Evolutionary conservation across 768 basidiomycete species (phyloP).

Genomic region (Wakefieldia striispora): DNA sequence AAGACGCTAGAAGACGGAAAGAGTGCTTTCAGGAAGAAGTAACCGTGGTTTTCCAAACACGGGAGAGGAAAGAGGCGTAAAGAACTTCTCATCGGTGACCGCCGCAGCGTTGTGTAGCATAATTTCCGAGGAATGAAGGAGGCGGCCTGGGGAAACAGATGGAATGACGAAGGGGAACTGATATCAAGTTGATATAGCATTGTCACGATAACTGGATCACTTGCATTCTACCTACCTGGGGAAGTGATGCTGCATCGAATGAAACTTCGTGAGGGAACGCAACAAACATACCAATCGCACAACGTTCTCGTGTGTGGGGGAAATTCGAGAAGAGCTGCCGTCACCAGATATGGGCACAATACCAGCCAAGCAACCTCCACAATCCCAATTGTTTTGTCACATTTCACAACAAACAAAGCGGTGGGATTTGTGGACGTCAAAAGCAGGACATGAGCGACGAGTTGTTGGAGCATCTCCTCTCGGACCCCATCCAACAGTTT

Average conservation of each 20-base stretch:
- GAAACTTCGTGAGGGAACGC: conserved; percentile 20
- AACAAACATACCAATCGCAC: conserved; percentile 20
- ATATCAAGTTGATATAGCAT: conserved; percentile 5
- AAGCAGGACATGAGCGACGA: conserved; percentile 15
- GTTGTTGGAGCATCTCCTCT: conserved; percentile 2
- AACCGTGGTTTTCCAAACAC: background rate
- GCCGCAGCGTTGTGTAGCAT: conserved; percentile 9
- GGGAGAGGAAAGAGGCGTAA: conserved; percentile 5
- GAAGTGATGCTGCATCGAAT: conserved; percentile 20
- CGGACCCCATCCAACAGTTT: conserved; percentile 2
- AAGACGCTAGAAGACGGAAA: conserved; percentile 11
- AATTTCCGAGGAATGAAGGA: conserved; percentile 31
- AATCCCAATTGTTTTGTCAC: conserved; percentile 15
- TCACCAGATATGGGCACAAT: conserved; percentile 23
- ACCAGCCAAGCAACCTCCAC: conserved; percentile 16
- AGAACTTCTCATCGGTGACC: conserved; percentile 13
- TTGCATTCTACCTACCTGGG: conserved; percentile 8
- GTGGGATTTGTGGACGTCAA: conserved; percentile 20
- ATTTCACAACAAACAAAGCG: conserved; percentile 34
- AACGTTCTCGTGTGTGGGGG: conserved; percentile 20
- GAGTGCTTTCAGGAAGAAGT: conserved; percentile 9
- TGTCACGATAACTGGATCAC: conserved; percentile 6
- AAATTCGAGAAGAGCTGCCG: conserved; percentile 18
- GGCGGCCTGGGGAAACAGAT: conserved; percentile 6
- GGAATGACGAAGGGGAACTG: conserved; percentile 13